These are phyloP conservation scores for Peronospora belbahrii DNA, from an alignment of 352 stramenopile species.

Conservation along the genomic window DNA sequence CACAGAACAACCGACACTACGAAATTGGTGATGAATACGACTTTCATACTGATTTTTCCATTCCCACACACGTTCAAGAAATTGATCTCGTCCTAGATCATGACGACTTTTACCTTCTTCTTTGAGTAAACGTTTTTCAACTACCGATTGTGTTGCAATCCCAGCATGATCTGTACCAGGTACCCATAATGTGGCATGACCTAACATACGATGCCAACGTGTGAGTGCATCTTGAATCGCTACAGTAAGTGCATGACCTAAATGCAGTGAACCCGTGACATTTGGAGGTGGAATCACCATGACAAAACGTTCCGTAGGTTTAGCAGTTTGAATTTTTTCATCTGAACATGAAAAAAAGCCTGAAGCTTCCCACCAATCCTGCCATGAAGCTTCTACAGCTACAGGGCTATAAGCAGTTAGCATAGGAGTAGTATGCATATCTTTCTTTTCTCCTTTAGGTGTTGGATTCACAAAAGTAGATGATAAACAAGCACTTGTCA, in stretches of 20 bases:
- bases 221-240: conserved; percentile 96
- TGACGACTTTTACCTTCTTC: conserved; percentile 76
- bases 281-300: conserved; percentile 93
- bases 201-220: conserved; percentile 97
- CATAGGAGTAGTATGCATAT: conserved; percentile 84
- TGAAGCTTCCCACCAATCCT: conserved; percentile 96
- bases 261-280: conserved; percentile 89
- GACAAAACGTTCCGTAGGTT: conserved; percentile 90
- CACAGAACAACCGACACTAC: conserved; percentile 90
- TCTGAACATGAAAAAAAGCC: conserved; percentile 95
- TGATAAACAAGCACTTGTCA: conserved; percentile 4
- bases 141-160: conserved; percentile 95
- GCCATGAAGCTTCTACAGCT: conserved; percentile 96
- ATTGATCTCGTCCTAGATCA: conserved; percentile 88
- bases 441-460: conserved; percentile 93
- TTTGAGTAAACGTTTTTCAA: conserved; percentile 86
- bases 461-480: conserved; percentile 88
- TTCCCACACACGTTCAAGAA: conserved; percentile 92
- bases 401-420: conserved; percentile 91
- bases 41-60: conserved; percentile 94
- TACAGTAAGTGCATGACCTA: conserved; percentile 98
- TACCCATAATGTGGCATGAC: conserved; percentile 95
- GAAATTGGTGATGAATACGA: conserved; percentile 83
- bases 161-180: conserved; percentile 97
- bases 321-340: conserved; percentile 62